Evolutionary conservation across 1,284 basidiomycete species (phyloP).

Genomic region (Ustilago xerochloae): DNA sequence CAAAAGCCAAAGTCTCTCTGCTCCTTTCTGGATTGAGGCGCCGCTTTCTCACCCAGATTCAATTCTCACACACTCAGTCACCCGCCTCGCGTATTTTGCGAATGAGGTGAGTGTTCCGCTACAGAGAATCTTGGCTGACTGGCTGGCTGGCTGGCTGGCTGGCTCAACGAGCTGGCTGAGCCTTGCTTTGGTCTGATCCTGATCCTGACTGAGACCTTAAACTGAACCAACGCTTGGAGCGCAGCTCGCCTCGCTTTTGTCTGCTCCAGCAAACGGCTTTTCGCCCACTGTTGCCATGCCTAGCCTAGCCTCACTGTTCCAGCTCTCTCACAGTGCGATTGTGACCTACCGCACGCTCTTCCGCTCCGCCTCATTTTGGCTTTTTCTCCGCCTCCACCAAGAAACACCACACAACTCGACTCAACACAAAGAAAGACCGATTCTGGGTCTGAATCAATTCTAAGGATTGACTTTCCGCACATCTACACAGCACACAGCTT

Average conservation of each 20-base stretch:
- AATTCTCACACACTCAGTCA: too few relatives aligned
- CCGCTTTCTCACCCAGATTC: neutral
- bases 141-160: neutral
- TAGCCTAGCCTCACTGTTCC: neutral
- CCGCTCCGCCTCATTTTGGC: neutral
- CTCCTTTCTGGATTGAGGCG: neutral
- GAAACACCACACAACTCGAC: neutral
- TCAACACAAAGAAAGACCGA: neutral
- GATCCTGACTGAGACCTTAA: neutral
- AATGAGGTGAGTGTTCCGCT: too few relatives aligned
- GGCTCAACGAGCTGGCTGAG: neutral
- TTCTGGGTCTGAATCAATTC: neutral
- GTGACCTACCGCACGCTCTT: neutral
- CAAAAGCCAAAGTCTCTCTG: neutral
- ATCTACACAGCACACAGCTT: too few relatives aligned
- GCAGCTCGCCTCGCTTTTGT: neutral
- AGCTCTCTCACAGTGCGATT: neutral
- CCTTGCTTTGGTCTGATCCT: neutral
- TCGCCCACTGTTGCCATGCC: neutral
- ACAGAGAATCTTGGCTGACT: neutral
- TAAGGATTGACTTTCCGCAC: constrained; percentile 9
- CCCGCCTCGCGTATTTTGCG: too few relatives aligned
- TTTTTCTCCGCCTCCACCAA: constrained; percentile 16
- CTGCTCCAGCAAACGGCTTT: too few relatives aligned
- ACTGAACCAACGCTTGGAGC: neutral